Conservation (phyloP, 164 flowering plant species). For the Cinnamomum chago region DNA sequence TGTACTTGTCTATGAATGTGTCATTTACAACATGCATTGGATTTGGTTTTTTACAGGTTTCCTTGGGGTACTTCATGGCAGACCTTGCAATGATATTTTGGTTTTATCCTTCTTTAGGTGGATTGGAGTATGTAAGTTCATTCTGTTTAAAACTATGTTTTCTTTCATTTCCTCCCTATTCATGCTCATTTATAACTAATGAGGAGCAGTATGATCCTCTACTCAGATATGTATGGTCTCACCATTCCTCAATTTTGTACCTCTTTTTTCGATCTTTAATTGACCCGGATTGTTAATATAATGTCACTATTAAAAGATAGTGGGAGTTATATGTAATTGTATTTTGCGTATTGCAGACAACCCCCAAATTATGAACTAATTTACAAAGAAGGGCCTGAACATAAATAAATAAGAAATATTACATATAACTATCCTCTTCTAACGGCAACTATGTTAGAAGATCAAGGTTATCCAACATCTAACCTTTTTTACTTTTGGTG, state of each 20-base stretch:
- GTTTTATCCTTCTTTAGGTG: conserved; percentile 93
- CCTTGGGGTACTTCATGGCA: conserved; percentile 86
- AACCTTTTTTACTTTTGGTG: neutral
- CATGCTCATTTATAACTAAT: neutral
- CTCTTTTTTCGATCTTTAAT: neutral
- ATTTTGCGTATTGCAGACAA: too few species aligned
- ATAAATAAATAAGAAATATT: too few species aligned
- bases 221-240: neutral
- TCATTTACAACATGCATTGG: neutral
- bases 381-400: too few species aligned
- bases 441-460: neutral
- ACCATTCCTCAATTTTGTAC: neutral
- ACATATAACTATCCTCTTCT: too few species aligned
- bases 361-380: too few species aligned
- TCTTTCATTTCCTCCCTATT: neutral
- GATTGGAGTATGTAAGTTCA: conserved; percentile 87
- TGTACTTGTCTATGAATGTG: neutral
- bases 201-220: neutral
- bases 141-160: neutral
- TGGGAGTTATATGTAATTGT: too few species aligned
- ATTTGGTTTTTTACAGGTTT: conserved; percentile 49
- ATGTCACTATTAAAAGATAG: neutral
- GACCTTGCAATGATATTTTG: conserved; percentile 90
- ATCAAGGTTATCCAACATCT: neutral
- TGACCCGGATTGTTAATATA: neutral